Percentiles rank a stretch among this genome's conserved stretches.
Evolutionary conservation across 257 asterid species (phyloP).

Genomic region (Solanum neorickii): DNA sequence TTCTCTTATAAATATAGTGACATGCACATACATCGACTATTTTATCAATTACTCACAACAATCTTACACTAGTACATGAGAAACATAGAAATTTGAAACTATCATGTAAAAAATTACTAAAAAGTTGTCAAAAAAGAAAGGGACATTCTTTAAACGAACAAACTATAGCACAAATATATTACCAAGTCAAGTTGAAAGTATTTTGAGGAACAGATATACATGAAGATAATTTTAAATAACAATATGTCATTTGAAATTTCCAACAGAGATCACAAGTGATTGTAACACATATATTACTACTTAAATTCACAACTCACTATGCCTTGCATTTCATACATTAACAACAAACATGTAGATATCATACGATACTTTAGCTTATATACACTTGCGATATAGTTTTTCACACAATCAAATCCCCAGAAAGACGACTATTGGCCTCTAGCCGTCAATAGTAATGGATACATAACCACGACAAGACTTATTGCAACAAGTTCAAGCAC

Average conservation of each 20-base stretch:
- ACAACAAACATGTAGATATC: neutral
- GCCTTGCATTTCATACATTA: neutral
- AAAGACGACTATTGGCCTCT: neutral
- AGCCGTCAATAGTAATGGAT: neutral
- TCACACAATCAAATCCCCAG: neutral
- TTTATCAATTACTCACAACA: neutral
- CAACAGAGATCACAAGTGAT: neutral
- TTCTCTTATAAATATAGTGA: neutral
- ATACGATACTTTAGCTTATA: neutral
- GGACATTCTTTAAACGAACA: no score
- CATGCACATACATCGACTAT: neutral
- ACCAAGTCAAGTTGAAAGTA: neutral
- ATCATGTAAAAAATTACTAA: no score
- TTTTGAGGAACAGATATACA: neutral
- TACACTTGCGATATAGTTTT: neutral
- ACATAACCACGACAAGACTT: neutral
- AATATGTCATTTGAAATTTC: neutral
- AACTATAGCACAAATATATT: neutral
- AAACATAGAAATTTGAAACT: no score
- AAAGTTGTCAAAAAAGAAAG: no score
- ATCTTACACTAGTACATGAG: neutral
- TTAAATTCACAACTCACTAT: neutral
- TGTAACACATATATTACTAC: neutral
- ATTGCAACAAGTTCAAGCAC: neutral
- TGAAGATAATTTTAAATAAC: neutral